These are phyloP conservation scores for Fusarium oxysporum DNA, from an alignment of 2,329 filamentous ascomycete species.

Conservation along the genomic window DNA sequence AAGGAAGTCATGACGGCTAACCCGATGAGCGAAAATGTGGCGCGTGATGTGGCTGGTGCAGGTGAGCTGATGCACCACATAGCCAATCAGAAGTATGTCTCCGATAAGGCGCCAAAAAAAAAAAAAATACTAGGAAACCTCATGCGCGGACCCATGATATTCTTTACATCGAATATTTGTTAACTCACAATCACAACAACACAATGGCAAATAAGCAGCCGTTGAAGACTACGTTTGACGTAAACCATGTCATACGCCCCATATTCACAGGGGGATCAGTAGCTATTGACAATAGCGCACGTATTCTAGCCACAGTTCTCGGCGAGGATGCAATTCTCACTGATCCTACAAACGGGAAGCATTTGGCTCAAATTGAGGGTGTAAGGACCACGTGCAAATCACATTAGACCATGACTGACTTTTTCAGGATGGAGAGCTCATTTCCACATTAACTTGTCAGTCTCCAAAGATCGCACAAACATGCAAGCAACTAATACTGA, in stretches of 20 bases:
- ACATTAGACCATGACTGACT: slow-evolving; percentile 28
- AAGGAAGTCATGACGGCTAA: slow-evolving; percentile 34
- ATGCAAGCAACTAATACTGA: slow-evolving; percentile 25
- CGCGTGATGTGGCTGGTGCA: slow-evolving; percentile 13
- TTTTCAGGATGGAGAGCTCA: slow-evolving; percentile 77
- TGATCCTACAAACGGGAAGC: slow-evolving; percentile 82
- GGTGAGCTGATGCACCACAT: slow-evolving; percentile 9
- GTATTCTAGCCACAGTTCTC: slow-evolving; percentile 87
- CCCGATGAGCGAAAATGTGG: slow-evolving; percentile 1
- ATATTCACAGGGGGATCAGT: slow-evolving; percentile 94
- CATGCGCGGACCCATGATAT: slow-evolving; percentile 34
- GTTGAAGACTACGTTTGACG: slow-evolving; percentile 90
- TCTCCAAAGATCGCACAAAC: not conserved
- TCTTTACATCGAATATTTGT: slow-evolving; percentile 35
- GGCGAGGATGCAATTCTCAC: slow-evolving; percentile 92
- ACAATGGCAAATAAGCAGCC: slow-evolving; percentile 70
- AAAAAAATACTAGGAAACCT: slow-evolving; percentile 39
- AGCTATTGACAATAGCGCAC: slow-evolving; percentile 82
- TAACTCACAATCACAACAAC: slow-evolving; percentile 24
- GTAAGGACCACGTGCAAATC: slow-evolving; percentile 57
- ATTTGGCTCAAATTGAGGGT: slow-evolving; percentile 88
- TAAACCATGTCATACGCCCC: slow-evolving; percentile 84
- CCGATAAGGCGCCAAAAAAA: slow-evolving; percentile 29
- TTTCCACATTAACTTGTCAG: slow-evolving; percentile 78
- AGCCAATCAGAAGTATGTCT: slow-evolving; percentile 22